phyloP scores from a whole-genome alignment of 768 basidiomycete species.

The Tricholoma hemisulphureum region DNA sequence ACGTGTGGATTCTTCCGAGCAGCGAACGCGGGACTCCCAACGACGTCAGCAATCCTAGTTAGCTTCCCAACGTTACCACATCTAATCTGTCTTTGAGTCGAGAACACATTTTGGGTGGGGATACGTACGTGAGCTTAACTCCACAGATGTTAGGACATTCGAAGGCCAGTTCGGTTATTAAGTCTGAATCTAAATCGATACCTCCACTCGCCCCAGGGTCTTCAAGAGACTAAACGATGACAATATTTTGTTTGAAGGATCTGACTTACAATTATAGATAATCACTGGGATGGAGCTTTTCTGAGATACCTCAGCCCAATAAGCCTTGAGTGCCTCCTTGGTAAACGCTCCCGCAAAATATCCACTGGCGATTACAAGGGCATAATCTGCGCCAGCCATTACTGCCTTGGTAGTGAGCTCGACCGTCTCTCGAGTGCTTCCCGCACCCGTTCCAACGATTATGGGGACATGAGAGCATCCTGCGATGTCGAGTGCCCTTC shows the following conservation, averaged over 20 bases:
- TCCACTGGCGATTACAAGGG: conserved; percentile 82
- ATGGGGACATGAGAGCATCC: conserved; percentile 61
- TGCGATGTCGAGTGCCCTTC: conserved; percentile 68
- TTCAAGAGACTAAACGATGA: conserved; percentile 26
- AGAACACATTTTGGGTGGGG: neutral
- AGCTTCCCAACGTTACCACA: conserved; percentile 93
- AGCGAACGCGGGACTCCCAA: conserved; percentile 56
- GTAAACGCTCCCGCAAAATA: conserved; percentile 83
- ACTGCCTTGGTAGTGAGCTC: conserved; percentile 75
- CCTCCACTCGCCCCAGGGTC: conserved; percentile 87
- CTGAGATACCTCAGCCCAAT: conserved; percentile 72
- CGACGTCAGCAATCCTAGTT: conserved; percentile 73
- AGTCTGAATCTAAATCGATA: conserved; percentile 87
- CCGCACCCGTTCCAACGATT: conserved; percentile 80
- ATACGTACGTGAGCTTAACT: conserved; percentile 82
- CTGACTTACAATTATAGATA: conserved; percentile 77
- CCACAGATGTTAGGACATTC: conserved; percentile 79
- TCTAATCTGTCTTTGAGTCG: conserved; percentile 33
- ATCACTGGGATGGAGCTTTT: conserved; percentile 85
- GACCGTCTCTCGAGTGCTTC: conserved; percentile 82
- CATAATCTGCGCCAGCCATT: conserved; percentile 80
- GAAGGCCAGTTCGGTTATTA: conserved; percentile 75
- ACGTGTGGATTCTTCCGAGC: conserved; percentile 67
- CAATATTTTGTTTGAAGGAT: conserved; percentile 1
- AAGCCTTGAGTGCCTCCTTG: conserved; percentile 70